phyloP scores from a whole-genome alignment of 768 basidiomycete genomes.

The Boletus reticulatus region DNA sequence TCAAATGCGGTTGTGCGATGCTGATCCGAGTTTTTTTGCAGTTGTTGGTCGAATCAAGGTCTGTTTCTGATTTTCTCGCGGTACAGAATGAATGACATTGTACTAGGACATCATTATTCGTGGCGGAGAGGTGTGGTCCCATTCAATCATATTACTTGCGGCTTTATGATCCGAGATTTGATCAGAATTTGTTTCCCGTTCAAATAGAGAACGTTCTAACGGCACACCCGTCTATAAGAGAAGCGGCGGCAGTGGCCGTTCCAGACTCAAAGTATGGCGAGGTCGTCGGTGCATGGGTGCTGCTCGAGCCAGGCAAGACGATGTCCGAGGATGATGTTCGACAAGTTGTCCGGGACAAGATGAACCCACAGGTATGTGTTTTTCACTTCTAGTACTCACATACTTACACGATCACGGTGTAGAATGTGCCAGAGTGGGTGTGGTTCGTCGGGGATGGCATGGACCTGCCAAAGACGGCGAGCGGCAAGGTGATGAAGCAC shows the following conservation, averaged over 20 bases:
- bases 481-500: conserved; percentile 86
- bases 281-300: conserved; percentile 79
- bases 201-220: conserved; percentile 79
- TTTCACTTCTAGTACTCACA: not conserved
- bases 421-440: conserved; percentile 82
- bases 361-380: conserved; percentile 75
- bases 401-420: not conserved
- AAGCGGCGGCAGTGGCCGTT: conserved; percentile 73
- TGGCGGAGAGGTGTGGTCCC: conserved; percentile 65
- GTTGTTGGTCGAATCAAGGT: conserved; percentile 82
- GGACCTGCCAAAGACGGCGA: conserved; percentile 76
- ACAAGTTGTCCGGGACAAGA: conserved; percentile 47
- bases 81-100: conserved; percentile 1
- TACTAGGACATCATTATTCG: conserved; percentile 78
- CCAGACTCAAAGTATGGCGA: conserved; percentile 70
- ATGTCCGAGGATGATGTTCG: conserved; percentile 54
- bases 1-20: not conserved
- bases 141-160: not conserved
- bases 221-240: conserved; percentile 52
- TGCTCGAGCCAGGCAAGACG: conserved; percentile 39
- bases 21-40: conserved; percentile 24
- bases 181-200: conserved; percentile 79
- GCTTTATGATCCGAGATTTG: not conserved
- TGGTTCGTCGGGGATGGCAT: conserved; percentile 79
- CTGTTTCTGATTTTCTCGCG: conserved; percentile 2